phyloP scores from a whole-genome alignment of 1,139 yeast species.

The Kodamaea ohmeri region DNA sequence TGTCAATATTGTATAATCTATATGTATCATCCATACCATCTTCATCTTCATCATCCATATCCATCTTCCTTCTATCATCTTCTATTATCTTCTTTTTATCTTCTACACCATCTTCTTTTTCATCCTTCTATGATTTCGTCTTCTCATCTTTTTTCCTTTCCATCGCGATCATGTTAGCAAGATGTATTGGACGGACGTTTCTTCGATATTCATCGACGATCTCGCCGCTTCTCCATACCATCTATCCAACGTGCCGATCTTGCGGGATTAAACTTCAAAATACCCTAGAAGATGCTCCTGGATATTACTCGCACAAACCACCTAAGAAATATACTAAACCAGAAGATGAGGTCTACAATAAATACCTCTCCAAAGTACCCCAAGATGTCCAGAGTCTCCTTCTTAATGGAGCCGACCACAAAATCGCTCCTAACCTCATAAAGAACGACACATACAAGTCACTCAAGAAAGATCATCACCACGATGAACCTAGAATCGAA shows the following conservation, averaged over 20 bases:
- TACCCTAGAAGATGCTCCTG: slow-evolving; percentile 31
- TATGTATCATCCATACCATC: too few species aligned
- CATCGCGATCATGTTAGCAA: too few species aligned
- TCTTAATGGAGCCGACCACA: slow-evolving; percentile 16
- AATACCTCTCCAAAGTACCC: slow-evolving; percentile 18
- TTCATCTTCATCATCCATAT: too few species aligned
- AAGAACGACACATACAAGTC: neutral
- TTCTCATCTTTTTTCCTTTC: too few species aligned
- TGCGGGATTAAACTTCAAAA: slow-evolving; percentile 57
- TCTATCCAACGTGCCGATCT: slow-evolving; percentile 26
- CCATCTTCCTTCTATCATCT: too few species aligned
- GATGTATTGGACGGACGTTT: too few species aligned
- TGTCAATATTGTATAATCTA: too few species aligned
- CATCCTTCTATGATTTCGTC: too few species aligned
- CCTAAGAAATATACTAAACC: slow-evolving; percentile 12
- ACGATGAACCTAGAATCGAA: slow-evolving; percentile 14
- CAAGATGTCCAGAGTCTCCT: slow-evolving; percentile 29
- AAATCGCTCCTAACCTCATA: slow-evolving; percentile 1
- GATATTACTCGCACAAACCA: slow-evolving; percentile 31
- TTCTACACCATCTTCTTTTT: too few species aligned
- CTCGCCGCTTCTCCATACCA: slow-evolving; percentile 14
- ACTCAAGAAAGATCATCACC: slow-evolving; percentile 4
- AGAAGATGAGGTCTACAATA: slow-evolving; percentile 26
- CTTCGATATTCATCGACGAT: slow-evolving; percentile 3
- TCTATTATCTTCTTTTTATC: too few species aligned